Evolutionary conservation across 2,329 filamentous ascomycete species (phyloP).

Genomic region (Tolypocladium guangdongense): DNA sequence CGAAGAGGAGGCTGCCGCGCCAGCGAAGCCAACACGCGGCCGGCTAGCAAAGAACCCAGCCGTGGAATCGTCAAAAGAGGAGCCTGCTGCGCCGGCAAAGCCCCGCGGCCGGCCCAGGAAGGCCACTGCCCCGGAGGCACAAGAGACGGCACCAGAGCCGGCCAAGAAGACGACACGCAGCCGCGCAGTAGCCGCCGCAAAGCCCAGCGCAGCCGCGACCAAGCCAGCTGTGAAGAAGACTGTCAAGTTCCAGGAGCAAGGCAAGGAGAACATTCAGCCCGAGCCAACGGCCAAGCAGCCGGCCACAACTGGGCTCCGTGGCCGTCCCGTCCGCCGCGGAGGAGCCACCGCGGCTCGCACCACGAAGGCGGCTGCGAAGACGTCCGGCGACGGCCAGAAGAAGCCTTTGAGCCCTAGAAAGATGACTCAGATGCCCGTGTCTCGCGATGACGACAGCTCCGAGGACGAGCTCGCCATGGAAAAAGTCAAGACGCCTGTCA

Average conservation of each 20-base stretch:
- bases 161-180: constrained; percentile 20
- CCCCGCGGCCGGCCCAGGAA: constrained; percentile 34
- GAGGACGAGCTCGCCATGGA: constrained; percentile 49
- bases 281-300: constrained; percentile 24
- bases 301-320: constrained; percentile 23
- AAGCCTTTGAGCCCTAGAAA: constrained; percentile 55
- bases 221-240: constrained; percentile 45
- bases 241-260: constrained; percentile 53
- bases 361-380: constrained; percentile 20
- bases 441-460: constrained; percentile 33
- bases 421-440: constrained; percentile 44
- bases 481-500: constrained; percentile 35
- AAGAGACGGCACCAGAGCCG: constrained; percentile 13
- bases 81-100: constrained; percentile 18
- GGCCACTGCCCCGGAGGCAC: constrained; percentile 9
- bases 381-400: constrained; percentile 18
- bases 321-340: constrained; percentile 32
- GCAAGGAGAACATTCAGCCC: constrained; percentile 52
- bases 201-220: constrained; percentile 18
- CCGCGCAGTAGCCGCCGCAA: constrained; percentile 16
- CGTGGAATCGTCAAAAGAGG: constrained; percentile 11
- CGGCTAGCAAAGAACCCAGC: constrained; percentile 16
- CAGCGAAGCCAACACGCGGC: constrained; percentile 17
- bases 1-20: constrained; percentile 7
- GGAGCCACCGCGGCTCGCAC: constrained; percentile 18